These are phyloP conservation scores for Coprinopsis strossmayeri DNA, from an alignment of 768 basidiomycete genomes.

Conservation along the genomic window DNA sequence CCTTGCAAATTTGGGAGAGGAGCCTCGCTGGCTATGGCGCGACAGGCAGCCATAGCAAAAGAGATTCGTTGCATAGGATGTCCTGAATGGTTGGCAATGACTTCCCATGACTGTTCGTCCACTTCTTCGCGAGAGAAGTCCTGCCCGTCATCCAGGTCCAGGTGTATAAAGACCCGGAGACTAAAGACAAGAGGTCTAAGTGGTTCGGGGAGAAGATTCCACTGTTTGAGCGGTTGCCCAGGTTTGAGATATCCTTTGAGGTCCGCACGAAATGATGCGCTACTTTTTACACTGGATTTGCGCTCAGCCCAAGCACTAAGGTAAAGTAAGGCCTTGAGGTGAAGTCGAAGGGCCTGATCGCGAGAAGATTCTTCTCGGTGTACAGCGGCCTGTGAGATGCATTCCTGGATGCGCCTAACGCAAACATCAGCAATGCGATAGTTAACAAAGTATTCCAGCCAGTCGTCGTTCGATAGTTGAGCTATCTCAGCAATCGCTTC, in stretches of 20 bases:
- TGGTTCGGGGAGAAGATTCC: not conserved
- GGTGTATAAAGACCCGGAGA: not conserved
- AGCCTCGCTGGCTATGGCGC: not conserved
- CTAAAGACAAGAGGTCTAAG: not conserved
- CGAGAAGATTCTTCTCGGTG: too few species aligned
- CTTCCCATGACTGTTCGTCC: not conserved
- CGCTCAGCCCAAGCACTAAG: not conserved
- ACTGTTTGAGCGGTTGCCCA: not conserved
- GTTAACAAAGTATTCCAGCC: not conserved
- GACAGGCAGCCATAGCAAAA: not conserved
- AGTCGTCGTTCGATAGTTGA: not conserved
- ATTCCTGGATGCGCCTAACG: not conserved
- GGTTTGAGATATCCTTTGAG: not conserved
- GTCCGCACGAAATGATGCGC: not conserved
- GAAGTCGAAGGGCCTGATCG: too few species aligned
- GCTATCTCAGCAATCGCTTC: not conserved
- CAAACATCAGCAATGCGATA: not conserved
- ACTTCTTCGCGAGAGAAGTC: not conserved
- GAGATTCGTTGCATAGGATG: not conserved
- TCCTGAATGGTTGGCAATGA: not conserved
- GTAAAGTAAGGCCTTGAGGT: not conserved
- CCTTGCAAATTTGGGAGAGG: not conserved
- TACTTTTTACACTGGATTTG: not conserved
- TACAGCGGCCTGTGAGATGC: too few species aligned
- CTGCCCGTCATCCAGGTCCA: not conserved